phyloP scores from a whole-genome alignment of 352 stramenopile species.

The Phytophthora capsici region DNA sequence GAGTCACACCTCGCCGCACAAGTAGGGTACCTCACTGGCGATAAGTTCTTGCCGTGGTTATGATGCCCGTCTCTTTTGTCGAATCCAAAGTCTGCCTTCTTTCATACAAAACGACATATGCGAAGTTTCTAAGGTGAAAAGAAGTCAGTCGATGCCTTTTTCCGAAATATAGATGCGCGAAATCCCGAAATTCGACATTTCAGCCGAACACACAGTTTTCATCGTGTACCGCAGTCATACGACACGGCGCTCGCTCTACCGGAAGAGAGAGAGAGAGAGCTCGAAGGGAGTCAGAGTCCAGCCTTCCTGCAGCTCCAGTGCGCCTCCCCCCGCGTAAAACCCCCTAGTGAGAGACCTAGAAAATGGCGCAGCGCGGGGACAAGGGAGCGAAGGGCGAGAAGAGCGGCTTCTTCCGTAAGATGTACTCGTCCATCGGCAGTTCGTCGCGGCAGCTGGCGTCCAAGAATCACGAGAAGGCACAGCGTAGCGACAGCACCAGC shows the following conservation, averaged over 20 bases:
- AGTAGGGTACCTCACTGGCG: conserved; percentile 12
- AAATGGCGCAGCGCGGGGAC: conserved; percentile 56
- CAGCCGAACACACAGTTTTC: conserved; percentile 24
- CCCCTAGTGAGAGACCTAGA: conserved; percentile 3
- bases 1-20: not conserved
- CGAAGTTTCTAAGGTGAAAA: conserved; percentile 5
- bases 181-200: conserved; percentile 32
- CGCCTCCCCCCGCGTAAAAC: conserved; percentile 16
- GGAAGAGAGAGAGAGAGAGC: conserved; percentile 25
- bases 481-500: conserved; percentile 41
- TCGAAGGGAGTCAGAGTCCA: conserved; percentile 21
- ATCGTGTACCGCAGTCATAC: conserved; percentile 33
- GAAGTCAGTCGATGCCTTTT: conserved; percentile 37
- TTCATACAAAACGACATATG: conserved; percentile 18
- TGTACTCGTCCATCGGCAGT: conserved; percentile 66
- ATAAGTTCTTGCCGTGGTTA: conserved; percentile 9
- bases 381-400: conserved; percentile 46
- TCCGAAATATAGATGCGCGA: conserved; percentile 9
- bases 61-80: not conserved
- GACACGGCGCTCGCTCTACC: conserved; percentile 30
- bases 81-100: not conserved
- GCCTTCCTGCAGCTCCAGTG: conserved; percentile 8
- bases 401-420: conserved; percentile 69
- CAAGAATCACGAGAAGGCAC: conserved; percentile 40
- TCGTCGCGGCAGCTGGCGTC: conserved; percentile 43